These are phyloP conservation scores for Balansia obtecta DNA, from an alignment of 2,329 filamentous ascomycete genomes.

Conservation along the genomic window DNA sequence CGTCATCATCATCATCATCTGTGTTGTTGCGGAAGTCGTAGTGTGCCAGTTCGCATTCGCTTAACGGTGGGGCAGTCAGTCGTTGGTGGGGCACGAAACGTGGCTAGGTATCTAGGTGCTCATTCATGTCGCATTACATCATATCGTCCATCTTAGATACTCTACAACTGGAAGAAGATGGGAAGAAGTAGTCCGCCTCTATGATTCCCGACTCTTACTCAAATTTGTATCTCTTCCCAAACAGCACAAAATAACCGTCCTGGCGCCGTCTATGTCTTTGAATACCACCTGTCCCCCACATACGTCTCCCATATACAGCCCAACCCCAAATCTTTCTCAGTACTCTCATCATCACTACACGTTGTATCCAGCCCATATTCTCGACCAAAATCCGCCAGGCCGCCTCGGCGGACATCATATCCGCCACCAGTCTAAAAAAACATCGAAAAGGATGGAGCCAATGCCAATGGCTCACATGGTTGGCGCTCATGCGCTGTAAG, in stretches of 20 bases:
- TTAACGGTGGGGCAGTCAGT: not conserved
- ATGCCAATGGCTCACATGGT: not conserved
- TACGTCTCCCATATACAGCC: not conserved
- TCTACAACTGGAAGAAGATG: too few relatives aligned
- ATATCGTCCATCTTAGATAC: not conserved
- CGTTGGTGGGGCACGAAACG: too few relatives aligned
- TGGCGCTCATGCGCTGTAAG: slow-evolving; percentile 1
- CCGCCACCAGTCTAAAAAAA: not conserved
- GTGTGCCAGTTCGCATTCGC: not conserved
- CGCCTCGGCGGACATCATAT: not conserved
- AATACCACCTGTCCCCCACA: not conserved
- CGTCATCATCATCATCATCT: too few relatives aligned
- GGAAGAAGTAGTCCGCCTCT: too few relatives aligned
- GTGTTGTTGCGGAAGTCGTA: too few relatives aligned
- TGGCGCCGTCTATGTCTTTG: not conserved
- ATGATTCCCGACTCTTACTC: not conserved
- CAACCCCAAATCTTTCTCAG: not conserved
- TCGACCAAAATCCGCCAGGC: not conserved
- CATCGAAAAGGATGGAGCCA: not conserved
- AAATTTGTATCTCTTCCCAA: not conserved
- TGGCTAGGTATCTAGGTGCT: not conserved
- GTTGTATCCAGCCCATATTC: not conserved
- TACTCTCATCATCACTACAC: not conserved
- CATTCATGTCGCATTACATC: not conserved
- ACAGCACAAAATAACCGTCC: not conserved